These are phyloP conservation scores for Penicillium cataractarum DNA, from an alignment of 495 filamentous ascomycete genomes.

Conservation along the genomic window DNA sequence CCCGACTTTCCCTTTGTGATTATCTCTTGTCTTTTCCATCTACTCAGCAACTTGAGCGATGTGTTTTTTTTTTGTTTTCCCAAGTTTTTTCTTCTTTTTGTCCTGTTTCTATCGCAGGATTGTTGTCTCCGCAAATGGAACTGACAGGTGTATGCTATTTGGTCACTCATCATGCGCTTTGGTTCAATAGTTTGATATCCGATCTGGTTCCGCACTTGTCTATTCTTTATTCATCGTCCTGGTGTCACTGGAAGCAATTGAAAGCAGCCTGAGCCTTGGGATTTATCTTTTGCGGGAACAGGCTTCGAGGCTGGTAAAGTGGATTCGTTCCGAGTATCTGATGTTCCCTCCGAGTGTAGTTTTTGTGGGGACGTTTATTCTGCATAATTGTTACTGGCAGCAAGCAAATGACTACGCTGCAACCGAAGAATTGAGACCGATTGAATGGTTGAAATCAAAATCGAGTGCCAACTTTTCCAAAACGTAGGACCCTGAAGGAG, in stretches of 20 bases:
- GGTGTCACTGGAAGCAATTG: neutral
- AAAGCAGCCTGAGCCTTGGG: neutral
- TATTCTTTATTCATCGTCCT: neutral
- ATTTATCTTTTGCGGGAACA: neutral
- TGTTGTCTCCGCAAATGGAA: constrained; percentile 2
- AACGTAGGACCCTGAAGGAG: neutral
- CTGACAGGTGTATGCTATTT: constrained; percentile 6
- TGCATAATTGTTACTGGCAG: neutral
- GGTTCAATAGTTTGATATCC: constrained; percentile 21
- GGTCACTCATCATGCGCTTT: constrained; percentile 7
- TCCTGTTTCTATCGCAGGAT: neutral
- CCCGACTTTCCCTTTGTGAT: constrained; percentile 1
- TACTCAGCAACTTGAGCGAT: constrained; percentile 26
- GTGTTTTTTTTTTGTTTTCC: constrained; percentile 8
- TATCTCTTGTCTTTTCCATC: constrained; percentile 14
- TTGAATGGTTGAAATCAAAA: neutral
- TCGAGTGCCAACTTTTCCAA: neutral
- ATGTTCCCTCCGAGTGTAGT: neutral
- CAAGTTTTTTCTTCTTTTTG: neutral
- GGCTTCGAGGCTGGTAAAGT: neutral
- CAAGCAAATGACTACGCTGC: neutral
- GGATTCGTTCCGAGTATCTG: neutral
- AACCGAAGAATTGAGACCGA: neutral
- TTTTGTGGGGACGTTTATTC: neutral
- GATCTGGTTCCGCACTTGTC: constrained; percentile 5